Base-by-base conservation (phyloP, 2,329 filamentous ascomycete genomes). In the Aspergillus sp. region DNA sequence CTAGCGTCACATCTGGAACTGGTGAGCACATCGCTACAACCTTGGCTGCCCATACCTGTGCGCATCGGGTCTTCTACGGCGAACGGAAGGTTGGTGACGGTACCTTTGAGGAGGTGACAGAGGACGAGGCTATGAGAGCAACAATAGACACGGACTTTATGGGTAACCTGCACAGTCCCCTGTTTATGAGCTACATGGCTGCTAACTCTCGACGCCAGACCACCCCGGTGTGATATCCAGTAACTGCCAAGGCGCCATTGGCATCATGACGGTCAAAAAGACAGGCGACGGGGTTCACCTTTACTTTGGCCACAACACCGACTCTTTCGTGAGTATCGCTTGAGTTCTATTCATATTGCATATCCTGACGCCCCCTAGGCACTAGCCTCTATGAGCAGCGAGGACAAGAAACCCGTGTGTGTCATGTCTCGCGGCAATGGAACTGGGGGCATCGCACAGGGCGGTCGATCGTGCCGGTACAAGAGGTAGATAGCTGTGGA, bases 21-120 rank as follows among this genome's bases (percentile, higher is more conserved):
- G 91, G 91, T 29, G 91, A 98, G 61, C 91, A 98, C 55, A 98
- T 98, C 82, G 84, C 86, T 22, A 95, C 89, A 0, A 93, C 88
- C 0, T 81, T 93, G 72, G 89, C 91, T 8, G 88, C 91, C 5
- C 79, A 81, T 37, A 80, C 81, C 34, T 93, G 86, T 53, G 86
- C 88, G 1, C 82, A 89, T 43, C 76, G 91, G 28, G 70, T 98
- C 15, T 94, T 86, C 53, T 75, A 80, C 43, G 74, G 55, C 70
- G 45, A 80, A 70, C 30, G 73, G 69, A 51, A 78, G 74, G 43
- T 72, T 65, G 2, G 62, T 60, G 30, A 72, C 11, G 85, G 85
- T 5, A 58, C 60, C 5, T 75, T 82, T 41, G 66, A 82, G 11
- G 60, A 71, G 8, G 80, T 81, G 10, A 75, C 77, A 11, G 84